Conservation (phyloP, 2,329 filamentous ascomycete genomes). For the Claviceps spartinae region DNA sequence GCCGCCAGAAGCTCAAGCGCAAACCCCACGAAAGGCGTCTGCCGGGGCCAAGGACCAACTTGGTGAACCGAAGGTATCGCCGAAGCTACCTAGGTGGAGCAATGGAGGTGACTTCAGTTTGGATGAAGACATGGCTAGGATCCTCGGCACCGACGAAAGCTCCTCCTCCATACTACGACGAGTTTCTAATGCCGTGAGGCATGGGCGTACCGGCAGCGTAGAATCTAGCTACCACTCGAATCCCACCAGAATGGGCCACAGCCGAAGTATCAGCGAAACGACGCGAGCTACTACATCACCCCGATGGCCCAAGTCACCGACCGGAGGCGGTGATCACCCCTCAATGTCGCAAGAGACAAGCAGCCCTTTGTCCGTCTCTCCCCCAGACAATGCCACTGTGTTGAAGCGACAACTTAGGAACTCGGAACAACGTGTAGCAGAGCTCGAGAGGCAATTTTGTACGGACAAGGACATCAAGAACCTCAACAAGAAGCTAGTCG, state of each 20-base stretch:
- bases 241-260: constrained; percentile 34
- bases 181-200: constrained; percentile 86
- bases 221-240: constrained; percentile 31
- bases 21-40: constrained; percentile 33
- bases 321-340: constrained; percentile 38
- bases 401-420: constrained; percentile 65
- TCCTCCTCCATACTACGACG: constrained; percentile 72
- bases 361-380: constrained; percentile 54
- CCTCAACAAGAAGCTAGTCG: constrained; percentile 74
- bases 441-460: constrained; percentile 68
- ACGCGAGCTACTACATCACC: constrained; percentile 49
- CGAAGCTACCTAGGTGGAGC: constrained; percentile 61
- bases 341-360: constrained; percentile 43
- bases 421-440: constrained; percentile 72
- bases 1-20: constrained; percentile 22
- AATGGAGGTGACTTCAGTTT: constrained; percentile 77
- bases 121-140: constrained; percentile 90
- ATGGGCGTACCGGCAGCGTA: constrained; percentile 78
- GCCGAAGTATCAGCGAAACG: constrained; percentile 53
- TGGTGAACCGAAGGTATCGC: constrained; percentile 39
- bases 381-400: constrained; percentile 51
- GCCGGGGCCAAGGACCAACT: constrained; percentile 25
- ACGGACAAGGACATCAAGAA: constrained; percentile 54
- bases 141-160: constrained; percentile 64
- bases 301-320: constrained; percentile 56